Evolutionary conservation across 176 grass and related monocot genomes (phyloP).

Genomic region (Oryza glaberrima): DNA sequence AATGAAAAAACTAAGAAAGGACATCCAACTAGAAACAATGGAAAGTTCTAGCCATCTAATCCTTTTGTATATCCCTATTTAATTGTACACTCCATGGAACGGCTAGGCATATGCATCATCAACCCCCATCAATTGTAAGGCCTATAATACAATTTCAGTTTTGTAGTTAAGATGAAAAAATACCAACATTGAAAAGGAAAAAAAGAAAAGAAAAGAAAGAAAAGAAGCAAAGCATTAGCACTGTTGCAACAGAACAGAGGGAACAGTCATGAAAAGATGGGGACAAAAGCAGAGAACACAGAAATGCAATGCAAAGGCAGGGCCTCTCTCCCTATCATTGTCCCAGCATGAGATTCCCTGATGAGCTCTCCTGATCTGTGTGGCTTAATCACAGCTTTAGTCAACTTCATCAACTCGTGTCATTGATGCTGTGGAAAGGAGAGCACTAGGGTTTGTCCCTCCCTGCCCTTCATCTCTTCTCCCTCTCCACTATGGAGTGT

Average conservation of each 20-base stretch:
- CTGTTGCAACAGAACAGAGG: neutral
- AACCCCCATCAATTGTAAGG: neutral
- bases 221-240: neutral
- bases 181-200: neutral
- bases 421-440: constrained; percentile 10
- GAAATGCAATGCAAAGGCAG: neutral
- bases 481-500: neutral
- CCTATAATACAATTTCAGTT: constrained; percentile 25
- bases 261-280: constrained; percentile 25
- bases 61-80: constrained; percentile 36
- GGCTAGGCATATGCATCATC: constrained; percentile 28
- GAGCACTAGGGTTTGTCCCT: constrained; percentile 14
- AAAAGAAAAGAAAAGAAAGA: neutral
- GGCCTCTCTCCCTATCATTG: constrained; percentile 30
- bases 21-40: neutral
- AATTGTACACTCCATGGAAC: constrained; percentile 32
- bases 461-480: neutral
- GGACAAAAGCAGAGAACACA: constrained; percentile 29
- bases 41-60: neutral
- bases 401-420: constrained; percentile 23
- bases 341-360: constrained; percentile 34
- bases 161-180: constrained; percentile 4
- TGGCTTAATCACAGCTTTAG: neutral
- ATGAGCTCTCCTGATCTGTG: neutral
- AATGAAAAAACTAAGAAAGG: neutral